These are phyloP conservation scores for Magnolia sinica DNA, from an alignment of 164 flowering plant genomes.

Conservation along the genomic window DNA sequence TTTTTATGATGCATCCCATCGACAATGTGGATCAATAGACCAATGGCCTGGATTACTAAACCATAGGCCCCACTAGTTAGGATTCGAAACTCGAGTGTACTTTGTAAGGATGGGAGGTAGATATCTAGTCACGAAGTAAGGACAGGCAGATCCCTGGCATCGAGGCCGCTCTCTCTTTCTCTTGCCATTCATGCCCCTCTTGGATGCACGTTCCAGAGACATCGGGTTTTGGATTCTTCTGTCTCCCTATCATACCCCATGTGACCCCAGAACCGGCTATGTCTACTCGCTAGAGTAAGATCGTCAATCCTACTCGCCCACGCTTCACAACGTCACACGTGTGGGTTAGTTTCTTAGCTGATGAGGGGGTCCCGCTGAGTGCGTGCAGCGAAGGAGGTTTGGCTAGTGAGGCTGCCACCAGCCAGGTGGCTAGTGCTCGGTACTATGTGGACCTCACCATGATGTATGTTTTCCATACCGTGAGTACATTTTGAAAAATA, in stretches of 20 bases:
- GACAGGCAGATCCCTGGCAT: background rate
- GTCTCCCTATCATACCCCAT: background rate
- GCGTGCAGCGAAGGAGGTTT: background rate
- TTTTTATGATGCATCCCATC: too few relatives aligned
- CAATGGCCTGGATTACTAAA: too few relatives aligned
- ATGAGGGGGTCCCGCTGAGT: background rate
- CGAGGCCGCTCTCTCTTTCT: background rate
- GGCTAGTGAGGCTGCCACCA: too few relatives aligned
- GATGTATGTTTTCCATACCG: too few relatives aligned
- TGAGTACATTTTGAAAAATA: too few relatives aligned
- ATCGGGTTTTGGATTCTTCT: constrained; percentile 3
- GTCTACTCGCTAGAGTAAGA: background rate
- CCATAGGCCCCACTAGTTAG: too few relatives aligned
- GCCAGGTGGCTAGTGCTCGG: too few relatives aligned
- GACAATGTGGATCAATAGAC: too few relatives aligned
- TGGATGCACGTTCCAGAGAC: background rate
- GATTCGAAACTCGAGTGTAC: too few relatives aligned
- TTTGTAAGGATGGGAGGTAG: too few relatives aligned
- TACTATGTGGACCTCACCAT: too few relatives aligned
- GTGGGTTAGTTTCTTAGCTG: background rate
- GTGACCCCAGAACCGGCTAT: background rate
- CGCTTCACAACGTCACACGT: background rate
- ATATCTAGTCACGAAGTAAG: too few relatives aligned
- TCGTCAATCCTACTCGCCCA: background rate
- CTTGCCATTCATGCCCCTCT: background rate